These are phyloP conservation scores for Maudiozyma pseudohumilis DNA, from an alignment of 805 yeast genomes.

Conservation along the genomic window DNA sequence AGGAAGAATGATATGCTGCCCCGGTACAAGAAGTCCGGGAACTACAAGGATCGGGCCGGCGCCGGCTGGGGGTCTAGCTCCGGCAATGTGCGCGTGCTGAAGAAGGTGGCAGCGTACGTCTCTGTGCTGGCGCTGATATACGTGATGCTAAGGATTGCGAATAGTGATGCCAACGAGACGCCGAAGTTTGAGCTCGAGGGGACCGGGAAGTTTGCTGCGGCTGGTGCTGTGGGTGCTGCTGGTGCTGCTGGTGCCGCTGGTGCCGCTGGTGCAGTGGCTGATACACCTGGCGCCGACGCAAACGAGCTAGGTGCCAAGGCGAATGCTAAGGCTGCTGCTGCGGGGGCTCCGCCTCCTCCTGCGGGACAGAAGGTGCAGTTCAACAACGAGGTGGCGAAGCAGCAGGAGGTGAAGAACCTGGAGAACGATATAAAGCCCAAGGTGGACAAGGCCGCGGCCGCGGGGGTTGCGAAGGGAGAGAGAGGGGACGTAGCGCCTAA, in stretches of 20 bases:
- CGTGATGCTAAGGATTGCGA: conserved; percentile 19
- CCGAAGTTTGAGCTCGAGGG: conserved; percentile 19
- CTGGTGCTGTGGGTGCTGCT: not conserved
- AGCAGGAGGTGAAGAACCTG: conserved; percentile 22
- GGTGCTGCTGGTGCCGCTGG: too few species aligned
- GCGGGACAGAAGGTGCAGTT: conserved; percentile 22
- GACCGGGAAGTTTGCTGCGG: too few species aligned
- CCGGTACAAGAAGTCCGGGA: conserved; percentile 20
- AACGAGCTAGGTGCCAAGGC: conserved; percentile 8
- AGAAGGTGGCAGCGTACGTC: conserved; percentile 34
- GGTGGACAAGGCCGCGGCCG: too few species aligned
- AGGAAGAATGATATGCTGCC: conserved; percentile 34
- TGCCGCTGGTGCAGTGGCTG: too few species aligned
- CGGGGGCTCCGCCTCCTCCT: too few species aligned
- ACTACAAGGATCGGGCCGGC: conserved; percentile 11
- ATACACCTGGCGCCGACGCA: conserved; percentile 2
- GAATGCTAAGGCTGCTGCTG: not conserved
- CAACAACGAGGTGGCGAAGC: conserved; percentile 25
- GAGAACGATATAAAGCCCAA: too few species aligned
- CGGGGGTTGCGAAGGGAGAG: too few species aligned
- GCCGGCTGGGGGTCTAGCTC: conserved; percentile 30
- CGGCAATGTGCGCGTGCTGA: conserved; percentile 32
- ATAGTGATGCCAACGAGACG: conserved; percentile 15
- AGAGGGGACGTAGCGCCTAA: too few species aligned
- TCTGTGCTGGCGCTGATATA: conserved; percentile 28